Evolutionary conservation across 2,329 filamentous ascomycete species (phyloP).

Genomic region (Sporothrix sp.): DNA sequence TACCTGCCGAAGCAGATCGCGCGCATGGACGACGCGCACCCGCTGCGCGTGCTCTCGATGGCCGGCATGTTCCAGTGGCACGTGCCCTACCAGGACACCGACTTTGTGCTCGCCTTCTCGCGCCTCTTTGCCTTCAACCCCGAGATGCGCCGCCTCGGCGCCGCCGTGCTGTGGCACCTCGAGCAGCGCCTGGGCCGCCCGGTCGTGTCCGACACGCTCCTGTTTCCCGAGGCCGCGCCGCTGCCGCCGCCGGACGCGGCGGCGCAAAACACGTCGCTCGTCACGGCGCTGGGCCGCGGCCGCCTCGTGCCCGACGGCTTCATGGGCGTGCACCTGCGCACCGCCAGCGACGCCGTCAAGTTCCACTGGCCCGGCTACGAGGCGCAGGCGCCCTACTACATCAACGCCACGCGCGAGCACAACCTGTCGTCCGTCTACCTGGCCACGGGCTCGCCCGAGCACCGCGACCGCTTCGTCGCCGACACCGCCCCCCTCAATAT

Average conservation of each 20-base stretch:
- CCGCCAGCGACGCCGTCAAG: slow-evolving; percentile 25
- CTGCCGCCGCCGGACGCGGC: not conserved
- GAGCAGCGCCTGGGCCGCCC: not conserved
- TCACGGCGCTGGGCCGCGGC: not conserved
- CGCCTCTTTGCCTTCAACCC: slow-evolving; percentile 15
- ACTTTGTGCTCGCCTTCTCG: slow-evolving; percentile 17
- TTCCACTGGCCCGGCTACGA: slow-evolving; percentile 27
- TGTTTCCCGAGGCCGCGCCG: slow-evolving; percentile 3
- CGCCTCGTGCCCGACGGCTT: slow-evolving; percentile 20
- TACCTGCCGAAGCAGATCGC: not conserved
- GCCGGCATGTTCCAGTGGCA: not conserved
- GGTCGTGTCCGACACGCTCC: slow-evolving; percentile 2
- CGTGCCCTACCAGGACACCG: not conserved
- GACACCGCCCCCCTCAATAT: not conserved
- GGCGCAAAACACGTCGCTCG: not conserved
- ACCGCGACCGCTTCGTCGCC: not conserved
- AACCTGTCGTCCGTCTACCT: slow-evolving; percentile 16
- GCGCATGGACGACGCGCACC: slow-evolving; percentile 11
- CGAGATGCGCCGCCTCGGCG: not conserved
- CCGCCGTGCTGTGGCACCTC: slow-evolving; percentile 2
- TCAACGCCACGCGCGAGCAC: slow-evolving; percentile 22
- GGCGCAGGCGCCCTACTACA: slow-evolving; percentile 28
- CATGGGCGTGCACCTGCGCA: slow-evolving; percentile 30
- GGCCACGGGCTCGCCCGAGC: not conserved
- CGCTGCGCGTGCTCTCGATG: slow-evolving; percentile 8